Evolutionary conservation across 495 filamentous ascomycete genomes (phyloP).

Genomic region (Penicillium paradoxum): DNA sequence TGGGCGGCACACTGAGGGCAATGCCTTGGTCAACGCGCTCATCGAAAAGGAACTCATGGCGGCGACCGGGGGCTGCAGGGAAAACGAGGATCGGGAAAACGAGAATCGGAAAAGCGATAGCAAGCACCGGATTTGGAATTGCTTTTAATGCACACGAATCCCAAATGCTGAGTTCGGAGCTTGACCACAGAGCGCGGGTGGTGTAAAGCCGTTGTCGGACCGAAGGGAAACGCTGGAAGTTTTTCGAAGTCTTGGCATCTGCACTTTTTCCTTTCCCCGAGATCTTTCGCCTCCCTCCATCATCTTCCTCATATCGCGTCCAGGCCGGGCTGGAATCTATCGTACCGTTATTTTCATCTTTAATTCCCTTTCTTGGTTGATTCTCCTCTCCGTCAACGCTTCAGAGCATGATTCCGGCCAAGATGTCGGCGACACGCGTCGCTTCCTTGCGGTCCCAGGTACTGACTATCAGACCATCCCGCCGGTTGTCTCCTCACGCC

Average conservation of each 20-base stretch:
- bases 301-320: conserved; percentile 24
- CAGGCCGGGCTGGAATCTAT: conserved; percentile 24
- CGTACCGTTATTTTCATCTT: conserved; percentile 3
- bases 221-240: conserved; percentile 41
- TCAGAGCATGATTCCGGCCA: conserved; percentile 42
- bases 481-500: conserved; percentile 51
- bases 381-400: not conserved
- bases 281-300: conserved; percentile 22
- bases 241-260: conserved; percentile 44
- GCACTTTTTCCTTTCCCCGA: conserved; percentile 39
- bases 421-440: conserved; percentile 40
- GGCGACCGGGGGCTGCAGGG: conserved; percentile 7
- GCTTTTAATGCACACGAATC: not conserved
- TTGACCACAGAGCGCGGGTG: conserved; percentile 3
- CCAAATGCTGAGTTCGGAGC: not conserved
- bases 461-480: conserved; percentile 43
- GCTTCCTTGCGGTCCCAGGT: conserved; percentile 36
- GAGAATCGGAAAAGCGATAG: not conserved
- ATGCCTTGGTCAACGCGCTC: conserved; percentile 28
- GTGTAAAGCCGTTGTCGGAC: conserved; percentile 27
- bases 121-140: not conserved
- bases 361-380: not conserved
- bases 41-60: conserved; percentile 39
- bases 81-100: not conserved
- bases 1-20: conserved; percentile 34